Evolutionary conservation across 1,284 basidiomycete genomes (phyloP).

Genomic region (Boletus smithii): DNA sequence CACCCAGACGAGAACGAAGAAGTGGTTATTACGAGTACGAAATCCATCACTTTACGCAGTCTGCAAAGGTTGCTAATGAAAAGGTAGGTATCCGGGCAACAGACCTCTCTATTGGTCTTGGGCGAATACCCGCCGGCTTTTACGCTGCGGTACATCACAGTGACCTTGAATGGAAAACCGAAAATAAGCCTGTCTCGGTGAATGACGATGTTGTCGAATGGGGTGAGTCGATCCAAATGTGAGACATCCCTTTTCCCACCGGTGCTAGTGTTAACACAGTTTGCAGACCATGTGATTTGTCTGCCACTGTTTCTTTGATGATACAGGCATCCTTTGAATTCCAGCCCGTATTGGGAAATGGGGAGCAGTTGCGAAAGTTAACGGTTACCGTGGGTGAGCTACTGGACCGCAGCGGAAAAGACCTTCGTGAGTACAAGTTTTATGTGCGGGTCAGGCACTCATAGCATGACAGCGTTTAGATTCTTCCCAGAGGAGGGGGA

Average conservation of each 20-base stretch:
- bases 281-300: constrained; percentile 2
- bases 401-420: background rate
- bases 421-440: background rate
- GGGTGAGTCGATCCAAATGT: constrained; percentile 1
- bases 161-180: too few species aligned
- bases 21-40: too few species aligned
- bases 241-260: background rate
- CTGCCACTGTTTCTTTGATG: background rate
- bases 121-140: too few species aligned
- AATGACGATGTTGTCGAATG: background rate
- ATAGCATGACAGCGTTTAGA: background rate
- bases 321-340: constrained; percentile 6
- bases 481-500: background rate
- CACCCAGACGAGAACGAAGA: too few species aligned
- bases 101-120: too few species aligned
- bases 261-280: background rate
- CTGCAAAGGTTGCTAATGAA: too few species aligned
- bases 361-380: background rate
- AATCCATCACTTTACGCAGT: too few species aligned
- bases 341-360: background rate
- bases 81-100: too few species aligned
- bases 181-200: background rate
- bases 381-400: background rate
- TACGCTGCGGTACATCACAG: too few species aligned
- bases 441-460: background rate